Base-by-base conservation (phyloP, 805 yeast genomes). In the Kazachstania psychrophila region DNA sequence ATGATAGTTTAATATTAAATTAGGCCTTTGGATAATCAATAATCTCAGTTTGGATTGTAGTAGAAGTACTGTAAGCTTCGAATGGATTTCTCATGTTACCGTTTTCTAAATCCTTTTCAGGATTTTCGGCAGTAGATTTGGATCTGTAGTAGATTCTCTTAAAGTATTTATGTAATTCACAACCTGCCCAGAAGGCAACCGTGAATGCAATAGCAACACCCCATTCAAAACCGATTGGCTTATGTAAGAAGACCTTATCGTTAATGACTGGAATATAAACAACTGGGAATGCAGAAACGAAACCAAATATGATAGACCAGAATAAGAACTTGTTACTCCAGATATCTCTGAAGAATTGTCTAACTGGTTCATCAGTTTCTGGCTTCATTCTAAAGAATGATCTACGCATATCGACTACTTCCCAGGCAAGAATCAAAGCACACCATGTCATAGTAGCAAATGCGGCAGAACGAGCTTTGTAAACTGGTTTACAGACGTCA, bases 201-300 rank as follows among this genome's bases (percentile, higher is more conserved):
- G 79, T 62, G 43, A 77, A 70, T 0, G 74, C 83, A 44, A 79
- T 62, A 1, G 85, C 72, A 42, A 83, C 59, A 12, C 83, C 89
- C 94, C 94, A 85, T 63, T 84, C 94, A 61, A 75, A 76, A 8
- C 77, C 71, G 44, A 84, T 82, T 6, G 77, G 74, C 22, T 58
- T 65, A 58, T 85, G 95, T 48, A 78, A 64, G 56, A 85, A 85
- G 7, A 85, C 94, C 43, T 72, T 70, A 31, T 68, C 62, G 58
- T 85, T 85, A 53, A 85, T 83, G n/a, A 81, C 94, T 6, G 95
- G 95, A 45, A 85, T 85, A 60, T 84, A 84, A 26, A 84, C 75
- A 14, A 83, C 80, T 29, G 94, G 94, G 71, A 85, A 78, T 4
- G 81, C 77, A 2, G 85, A 69, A 11, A 71, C 58, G 43, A 80